Percentiles rank a stretch among this genome's conserved stretches.
phyloP scores from a whole-genome alignment of 108 stramenopile species.

The Nitzschia inconspicua region DNA sequence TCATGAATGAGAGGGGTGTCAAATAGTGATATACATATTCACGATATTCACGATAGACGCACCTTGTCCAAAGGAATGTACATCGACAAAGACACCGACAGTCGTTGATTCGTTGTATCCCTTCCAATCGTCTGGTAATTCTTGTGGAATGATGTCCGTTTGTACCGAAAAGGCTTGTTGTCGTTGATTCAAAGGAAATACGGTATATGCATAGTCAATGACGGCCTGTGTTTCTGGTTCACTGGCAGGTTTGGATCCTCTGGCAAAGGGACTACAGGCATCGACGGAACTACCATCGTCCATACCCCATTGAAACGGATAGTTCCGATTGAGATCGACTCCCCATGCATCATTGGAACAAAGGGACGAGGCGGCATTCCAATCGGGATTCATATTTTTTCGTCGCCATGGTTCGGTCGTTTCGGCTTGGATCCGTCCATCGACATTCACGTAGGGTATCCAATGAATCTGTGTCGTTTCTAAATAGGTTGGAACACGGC shows the following conservation, averaged over 20 bases:
- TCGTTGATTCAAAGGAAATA: slow-evolving; percentile 43
- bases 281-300: slow-evolving; percentile 21
- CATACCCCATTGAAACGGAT: slow-evolving; percentile 44
- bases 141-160: no score
- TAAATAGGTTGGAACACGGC: slow-evolving; percentile 42
- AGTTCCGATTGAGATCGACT: slow-evolving; percentile 66
- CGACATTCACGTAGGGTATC: slow-evolving; percentile 52
- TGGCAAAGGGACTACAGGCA: slow-evolving; percentile 29
- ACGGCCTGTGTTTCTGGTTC: slow-evolving; percentile 52
- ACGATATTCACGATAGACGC: no score
- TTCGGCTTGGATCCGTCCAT: slow-evolving; percentile 49
- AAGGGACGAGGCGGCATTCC: neutral
- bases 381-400: slow-evolving; percentile 43
- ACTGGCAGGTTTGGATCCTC: slow-evolving; percentile 29
- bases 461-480: slow-evolving; percentile 44
- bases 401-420: slow-evolving; percentile 24
- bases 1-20: neutral
- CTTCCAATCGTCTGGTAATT: neutral
- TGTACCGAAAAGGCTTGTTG: no score
- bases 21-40: slow-evolving; percentile 16
- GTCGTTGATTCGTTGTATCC: slow-evolving; percentile 8
- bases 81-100: slow-evolving; percentile 43
- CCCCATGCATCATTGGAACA: slow-evolving; percentile 19
- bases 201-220: slow-evolving; percentile 25
- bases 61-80: slow-evolving; percentile 45